A percentile compares a stretch with the other conserved stretches of the same genome.
phyloP scores from a whole-genome alignment of 148 eudicot genomes.

The Camellia japonica region DNA sequence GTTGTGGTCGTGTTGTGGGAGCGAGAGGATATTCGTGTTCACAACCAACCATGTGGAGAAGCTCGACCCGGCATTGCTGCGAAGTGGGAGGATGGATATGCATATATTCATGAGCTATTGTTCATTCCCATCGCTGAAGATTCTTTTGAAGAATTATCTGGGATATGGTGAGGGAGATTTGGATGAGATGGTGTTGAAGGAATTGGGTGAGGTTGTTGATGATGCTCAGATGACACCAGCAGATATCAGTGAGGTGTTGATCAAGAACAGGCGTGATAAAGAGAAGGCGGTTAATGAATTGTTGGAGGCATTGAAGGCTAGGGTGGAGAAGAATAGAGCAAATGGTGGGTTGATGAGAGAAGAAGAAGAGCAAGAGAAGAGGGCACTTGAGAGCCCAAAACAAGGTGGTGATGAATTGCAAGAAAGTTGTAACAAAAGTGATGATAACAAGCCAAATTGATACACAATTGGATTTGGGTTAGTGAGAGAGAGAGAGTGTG shows the following conservation, averaged over 20 bases:
- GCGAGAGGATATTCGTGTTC: slow-evolving; percentile 82
- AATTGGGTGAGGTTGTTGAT: slow-evolving; percentile 39
- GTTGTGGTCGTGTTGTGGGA: slow-evolving; percentile 92
- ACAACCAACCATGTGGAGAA: slow-evolving; percentile 85
- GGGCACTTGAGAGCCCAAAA: slow-evolving; percentile 58
- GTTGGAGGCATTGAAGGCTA: slow-evolving; percentile 46
- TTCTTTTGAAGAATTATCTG: slow-evolving; percentile 63
- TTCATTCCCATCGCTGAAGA: slow-evolving; percentile 46
- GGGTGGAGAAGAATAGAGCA: slow-evolving; percentile 31
- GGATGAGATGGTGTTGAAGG: slow-evolving; percentile 17
- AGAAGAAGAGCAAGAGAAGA: slow-evolving; percentile 77
- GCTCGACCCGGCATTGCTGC: slow-evolving; percentile 79
- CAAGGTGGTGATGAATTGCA: slow-evolving; percentile 9
- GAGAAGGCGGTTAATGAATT: slow-evolving; percentile 50
- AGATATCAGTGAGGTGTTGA: slow-evolving; percentile 77
- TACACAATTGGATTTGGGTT: background rate
- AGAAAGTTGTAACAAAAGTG: slow-evolving; percentile 10
- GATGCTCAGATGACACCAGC: slow-evolving; percentile 82
- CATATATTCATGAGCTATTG: slow-evolving; percentile 78
- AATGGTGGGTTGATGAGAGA: background rate
- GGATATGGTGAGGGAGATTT: slow-evolving; percentile 44
- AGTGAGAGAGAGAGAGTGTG: background rate
- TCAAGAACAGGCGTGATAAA: slow-evolving; percentile 56
- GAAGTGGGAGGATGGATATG: slow-evolving; percentile 95
- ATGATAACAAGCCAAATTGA: background rate